These are phyloP conservation scores for Coprinopsis marcescibilis DNA, from an alignment of 768 basidiomycete genomes.

Conservation along the genomic window DNA sequence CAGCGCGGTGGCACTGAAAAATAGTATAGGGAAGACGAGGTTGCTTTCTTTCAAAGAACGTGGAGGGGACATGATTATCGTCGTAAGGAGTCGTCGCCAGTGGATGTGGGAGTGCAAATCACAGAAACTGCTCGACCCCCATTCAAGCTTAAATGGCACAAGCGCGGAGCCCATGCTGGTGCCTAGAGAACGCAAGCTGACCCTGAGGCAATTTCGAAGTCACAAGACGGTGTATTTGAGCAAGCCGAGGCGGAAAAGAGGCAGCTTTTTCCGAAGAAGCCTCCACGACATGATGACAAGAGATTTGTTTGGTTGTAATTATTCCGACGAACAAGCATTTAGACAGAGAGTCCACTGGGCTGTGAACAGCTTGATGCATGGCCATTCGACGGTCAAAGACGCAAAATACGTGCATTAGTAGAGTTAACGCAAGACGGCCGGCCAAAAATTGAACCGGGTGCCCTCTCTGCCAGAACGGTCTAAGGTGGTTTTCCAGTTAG, in stretches of 20 bases:
- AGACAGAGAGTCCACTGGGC: too few relatives aligned
- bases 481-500: too few relatives aligned
- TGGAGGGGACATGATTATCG: background rate
- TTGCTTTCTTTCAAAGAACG: background rate
- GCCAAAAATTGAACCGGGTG: too few relatives aligned
- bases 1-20: background rate
- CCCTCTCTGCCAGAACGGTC: too few relatives aligned
- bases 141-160: background rate
- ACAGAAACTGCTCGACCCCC: too few relatives aligned
- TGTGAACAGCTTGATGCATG: too few relatives aligned
- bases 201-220: background rate
- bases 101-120: too few relatives aligned
- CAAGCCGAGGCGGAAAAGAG: background rate
- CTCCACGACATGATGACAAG: background rate
- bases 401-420: too few relatives aligned
- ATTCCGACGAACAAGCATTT: background rate
- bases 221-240: background rate
- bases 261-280: background rate
- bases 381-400: too few relatives aligned
- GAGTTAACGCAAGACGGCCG: too few relatives aligned
- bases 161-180: background rate
- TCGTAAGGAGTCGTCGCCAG: background rate
- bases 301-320: background rate
- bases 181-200: background rate
- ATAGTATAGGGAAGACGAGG: background rate